phyloP scores from a whole-genome alignment of 768 basidiomycete species.

The Boletus patriciae region DNA sequence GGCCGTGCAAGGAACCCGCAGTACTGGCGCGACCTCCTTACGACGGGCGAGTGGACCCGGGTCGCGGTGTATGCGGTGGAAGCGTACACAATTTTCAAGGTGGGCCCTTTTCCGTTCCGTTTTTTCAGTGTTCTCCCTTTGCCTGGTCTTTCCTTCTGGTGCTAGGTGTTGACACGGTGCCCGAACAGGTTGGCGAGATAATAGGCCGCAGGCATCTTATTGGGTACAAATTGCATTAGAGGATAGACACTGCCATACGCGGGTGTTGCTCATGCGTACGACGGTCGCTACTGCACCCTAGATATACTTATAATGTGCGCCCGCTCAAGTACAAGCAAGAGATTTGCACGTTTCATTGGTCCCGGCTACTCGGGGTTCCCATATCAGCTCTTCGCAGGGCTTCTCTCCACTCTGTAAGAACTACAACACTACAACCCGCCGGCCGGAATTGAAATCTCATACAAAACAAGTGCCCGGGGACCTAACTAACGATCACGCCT shows the following conservation, averaged over 20 bases:
- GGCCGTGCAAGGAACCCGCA: constrained; percentile 52
- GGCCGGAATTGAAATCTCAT: too few species aligned
- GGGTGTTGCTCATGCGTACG: background rate
- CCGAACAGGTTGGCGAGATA: constrained; percentile 78
- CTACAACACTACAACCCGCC: background rate
- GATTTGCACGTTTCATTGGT: constrained; percentile 1
- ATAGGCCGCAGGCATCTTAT: constrained; percentile 76
- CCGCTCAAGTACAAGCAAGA: constrained; percentile 1
- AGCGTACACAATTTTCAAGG: constrained; percentile 90
- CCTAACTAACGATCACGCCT: too few species aligned
- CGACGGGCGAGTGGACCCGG: constrained; percentile 64
- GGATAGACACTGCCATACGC: background rate
- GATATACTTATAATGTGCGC: constrained; percentile 10
- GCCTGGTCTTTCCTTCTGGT: background rate
- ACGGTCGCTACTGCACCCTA: constrained; percentile 4
- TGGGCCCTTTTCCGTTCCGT: constrained; percentile 28
- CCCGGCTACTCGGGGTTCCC: background rate
- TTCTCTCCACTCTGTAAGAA: background rate
- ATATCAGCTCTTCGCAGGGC: background rate
- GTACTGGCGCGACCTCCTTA: constrained; percentile 60
- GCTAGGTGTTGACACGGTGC: background rate
- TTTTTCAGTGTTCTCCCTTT: background rate
- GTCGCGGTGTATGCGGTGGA: constrained; percentile 78
- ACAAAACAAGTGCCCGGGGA: too few species aligned
- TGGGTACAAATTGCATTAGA: constrained; percentile 70